Base-by-base conservation (phyloP, 2,329 filamentous ascomycete species). In the Cladosporium sp. region DNA sequence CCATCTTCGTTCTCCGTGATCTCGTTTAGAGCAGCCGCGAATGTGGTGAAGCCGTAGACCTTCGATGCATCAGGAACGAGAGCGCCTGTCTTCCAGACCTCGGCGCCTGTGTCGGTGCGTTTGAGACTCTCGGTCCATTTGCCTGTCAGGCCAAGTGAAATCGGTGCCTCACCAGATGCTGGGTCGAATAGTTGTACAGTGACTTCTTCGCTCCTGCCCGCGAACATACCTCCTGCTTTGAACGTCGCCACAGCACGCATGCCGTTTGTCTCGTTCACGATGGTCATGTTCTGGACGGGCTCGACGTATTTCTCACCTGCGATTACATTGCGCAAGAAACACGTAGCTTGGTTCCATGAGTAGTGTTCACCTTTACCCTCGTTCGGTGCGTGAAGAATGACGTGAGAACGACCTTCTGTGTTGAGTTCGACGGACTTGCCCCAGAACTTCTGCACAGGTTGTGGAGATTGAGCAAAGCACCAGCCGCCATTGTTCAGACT, bases 231-330 rank as follows among this genome's bases (percentile, higher is more conserved):
- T 70, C 94, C 95, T 58, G 88, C 85, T 72, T 94, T 95, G 78
- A 99, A 99, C 59, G 93, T 92, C 49, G 91, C 85, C n/a, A 88
- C 81, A 1, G 92, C 90, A 71, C 90, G 92, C 65, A 89, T 86
- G 7, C 92, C 91, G 0, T 87, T 91, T 5, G 83, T 88, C 69
- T 99, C 94, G 72, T 93, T 93, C 64, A 84, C 77, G 36, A 99
- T 84, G 22, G 87, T 86, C 90, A 97, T 94, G 43, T 84, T 90
- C 47, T 92, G 92, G 0, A 95, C 90, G 0, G 94, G 94, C 75
- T 99, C 94, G 12, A 97, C 86, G 71, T 99, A 99, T 75, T 97
- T 99, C 75, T 99, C 94, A 39, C 94, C 94, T 67, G 96, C 93
- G 58, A 99, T 95, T 55, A 99, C 91, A 72, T 99, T 99, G 50